Conservation (phyloP, 2,329 filamentous ascomycete genomes). For the Cytospora piceae region DNA sequence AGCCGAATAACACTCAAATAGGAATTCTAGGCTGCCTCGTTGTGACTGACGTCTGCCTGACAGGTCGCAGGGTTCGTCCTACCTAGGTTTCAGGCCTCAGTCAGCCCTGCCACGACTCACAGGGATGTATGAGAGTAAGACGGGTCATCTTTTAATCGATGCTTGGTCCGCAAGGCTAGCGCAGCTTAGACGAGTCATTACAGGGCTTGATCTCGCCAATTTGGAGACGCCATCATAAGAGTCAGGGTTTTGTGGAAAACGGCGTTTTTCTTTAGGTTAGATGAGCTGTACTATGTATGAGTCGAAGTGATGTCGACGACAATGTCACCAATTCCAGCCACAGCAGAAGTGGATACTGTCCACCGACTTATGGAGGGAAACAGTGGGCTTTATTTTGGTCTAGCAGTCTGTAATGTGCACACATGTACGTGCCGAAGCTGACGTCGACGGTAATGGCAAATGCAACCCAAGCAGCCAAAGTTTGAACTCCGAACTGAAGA, state of each 20-base stretch:
- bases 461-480: too few relatives aligned
- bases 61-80: not conserved
- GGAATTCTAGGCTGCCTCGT: not conserved
- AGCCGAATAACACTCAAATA: not conserved
- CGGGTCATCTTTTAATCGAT: slow-evolving; percentile 12
- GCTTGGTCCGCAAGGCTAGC: too few relatives aligned
- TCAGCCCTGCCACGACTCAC: slow-evolving; percentile 7
- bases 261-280: not conserved
- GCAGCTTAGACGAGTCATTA: not conserved
- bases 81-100: not conserved
- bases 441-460: not conserved
- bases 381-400: too few relatives aligned
- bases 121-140: slow-evolving; percentile 20
- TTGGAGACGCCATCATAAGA: not conserved
- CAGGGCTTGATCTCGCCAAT: not conserved
- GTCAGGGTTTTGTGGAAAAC: not conserved
- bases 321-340: too few relatives aligned
- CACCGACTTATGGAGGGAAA: too few relatives aligned
- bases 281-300: too few relatives aligned
- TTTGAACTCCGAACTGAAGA: not conserved
- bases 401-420: too few relatives aligned
- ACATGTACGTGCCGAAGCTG: not conserved
- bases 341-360: too few relatives aligned
- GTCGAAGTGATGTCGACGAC: too few relatives aligned
- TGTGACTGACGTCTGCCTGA: slow-evolving; percentile 5